phyloP scores from a whole-genome alignment of 2,329 filamentous ascomycete species.

The Fonsecaea erecta region DNA sequence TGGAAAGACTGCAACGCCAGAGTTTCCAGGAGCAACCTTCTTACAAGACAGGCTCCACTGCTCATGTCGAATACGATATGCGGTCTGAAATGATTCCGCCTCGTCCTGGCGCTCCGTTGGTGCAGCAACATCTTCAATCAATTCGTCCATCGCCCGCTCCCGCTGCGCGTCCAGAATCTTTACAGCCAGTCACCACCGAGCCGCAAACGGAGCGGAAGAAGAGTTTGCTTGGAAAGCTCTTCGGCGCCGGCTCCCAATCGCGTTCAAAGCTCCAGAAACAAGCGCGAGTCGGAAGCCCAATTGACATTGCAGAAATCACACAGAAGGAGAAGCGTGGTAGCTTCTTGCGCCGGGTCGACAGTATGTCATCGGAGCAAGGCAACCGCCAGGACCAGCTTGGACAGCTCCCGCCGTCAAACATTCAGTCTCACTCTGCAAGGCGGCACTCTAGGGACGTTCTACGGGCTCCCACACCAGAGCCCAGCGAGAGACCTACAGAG shows the following conservation, averaged over 20 bases:
- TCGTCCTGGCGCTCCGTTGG: not conserved
- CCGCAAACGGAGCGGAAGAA: conserved; percentile 21
- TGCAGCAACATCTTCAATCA: conserved; percentile 19
- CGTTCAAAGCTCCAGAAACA: conserved; percentile 28
- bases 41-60: not conserved
- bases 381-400: conserved; percentile 24
- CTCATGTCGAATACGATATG: conserved; percentile 18
- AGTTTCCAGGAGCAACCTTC: conserved; percentile 8
- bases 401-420: conserved; percentile 22
- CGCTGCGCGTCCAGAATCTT: not conserved
- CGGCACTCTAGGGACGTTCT: conserved; percentile 22
- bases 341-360: conserved; percentile 27
- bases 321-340: conserved; percentile 30
- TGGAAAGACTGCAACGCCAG: conserved; percentile 3
- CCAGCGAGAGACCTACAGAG: conserved; percentile 15
- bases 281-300: conserved; percentile 5
- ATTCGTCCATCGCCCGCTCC: conserved; percentile 22
- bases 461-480: conserved; percentile 19
- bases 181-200: not conserved
- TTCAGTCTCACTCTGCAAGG: conserved; percentile 16
- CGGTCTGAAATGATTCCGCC: conserved; percentile 13
- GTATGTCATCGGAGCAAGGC: conserved; percentile 32
- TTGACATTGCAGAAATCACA: conserved; percentile 4
- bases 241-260: conserved; percentile 26
- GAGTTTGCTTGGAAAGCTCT: conserved; percentile 29